These are phyloP conservation scores for Colletotrichum tropicicola DNA, from an alignment of 2,329 filamentous ascomycete genomes.

Conservation along the genomic window DNA sequence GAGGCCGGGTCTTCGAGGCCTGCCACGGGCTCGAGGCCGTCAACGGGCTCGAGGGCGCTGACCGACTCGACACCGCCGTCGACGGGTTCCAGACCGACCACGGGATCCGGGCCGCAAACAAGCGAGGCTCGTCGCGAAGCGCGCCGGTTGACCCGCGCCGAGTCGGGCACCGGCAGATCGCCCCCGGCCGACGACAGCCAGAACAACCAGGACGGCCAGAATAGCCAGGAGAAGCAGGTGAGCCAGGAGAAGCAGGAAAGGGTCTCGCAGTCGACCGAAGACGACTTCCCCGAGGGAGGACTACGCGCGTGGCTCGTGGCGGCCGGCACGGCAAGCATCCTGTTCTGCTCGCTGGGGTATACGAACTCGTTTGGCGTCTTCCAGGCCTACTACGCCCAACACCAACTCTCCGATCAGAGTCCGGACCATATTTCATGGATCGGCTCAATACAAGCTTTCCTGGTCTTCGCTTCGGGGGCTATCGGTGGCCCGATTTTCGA, in stretches of 20 bases:
- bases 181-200: background rate
- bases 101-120: background rate
- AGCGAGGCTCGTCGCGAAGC: background rate
- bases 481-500: constrained; percentile 33
- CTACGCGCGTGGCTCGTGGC: constrained; percentile 51
- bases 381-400: constrained; percentile 37
- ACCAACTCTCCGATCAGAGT: constrained; percentile 33
- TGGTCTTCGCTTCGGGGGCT: constrained; percentile 34
- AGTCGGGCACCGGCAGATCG: background rate
- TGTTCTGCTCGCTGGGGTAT: constrained; percentile 40
- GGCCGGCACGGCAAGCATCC: constrained; percentile 41
- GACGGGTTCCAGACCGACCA: background rate
- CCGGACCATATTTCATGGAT: constrained; percentile 39
- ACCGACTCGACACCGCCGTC: background rate
- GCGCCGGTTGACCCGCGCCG: background rate
- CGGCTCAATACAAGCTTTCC: constrained; percentile 35
- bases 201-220: background rate
- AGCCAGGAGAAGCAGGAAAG: constrained; percentile 12
- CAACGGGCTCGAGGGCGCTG: background rate
- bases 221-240: background rate
- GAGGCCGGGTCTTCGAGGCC: background rate
- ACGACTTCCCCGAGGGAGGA: constrained; percentile 41
- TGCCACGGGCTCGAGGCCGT: background rate
- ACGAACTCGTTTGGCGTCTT: constrained; percentile 39
- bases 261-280: background rate